These are phyloP conservation scores for Trichoderma arundinaceum DNA, from an alignment of 2,329 filamentous ascomycete genomes.

Conservation along the genomic window DNA sequence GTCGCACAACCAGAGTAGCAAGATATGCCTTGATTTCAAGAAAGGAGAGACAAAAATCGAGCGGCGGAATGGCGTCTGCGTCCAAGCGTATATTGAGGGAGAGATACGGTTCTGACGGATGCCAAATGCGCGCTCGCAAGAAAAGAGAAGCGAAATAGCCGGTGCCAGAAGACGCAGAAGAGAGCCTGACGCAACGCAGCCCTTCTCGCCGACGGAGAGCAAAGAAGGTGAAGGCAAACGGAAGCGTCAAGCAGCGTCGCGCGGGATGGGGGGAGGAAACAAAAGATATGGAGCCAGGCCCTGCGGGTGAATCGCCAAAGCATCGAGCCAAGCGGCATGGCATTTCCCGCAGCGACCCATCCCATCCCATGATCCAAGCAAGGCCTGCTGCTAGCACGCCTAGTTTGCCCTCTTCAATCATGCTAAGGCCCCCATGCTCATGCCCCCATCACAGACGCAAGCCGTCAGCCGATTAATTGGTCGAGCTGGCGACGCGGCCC, in stretches of 20 bases:
- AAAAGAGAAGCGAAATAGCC: constrained; percentile 9
- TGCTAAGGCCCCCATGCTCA: too few relatives aligned
- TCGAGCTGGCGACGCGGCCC: not conserved
- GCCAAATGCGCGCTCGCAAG: constrained; percentile 15
- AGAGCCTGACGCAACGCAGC: constrained; percentile 18
- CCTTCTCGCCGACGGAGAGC: constrained; percentile 26
- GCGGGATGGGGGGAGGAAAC: constrained; percentile 10
- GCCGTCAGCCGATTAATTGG: constrained; percentile 20
- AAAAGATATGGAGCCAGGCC: constrained; percentile 22
- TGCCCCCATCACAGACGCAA: too few relatives aligned
- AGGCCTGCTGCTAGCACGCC: too few relatives aligned
- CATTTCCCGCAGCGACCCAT: constrained; percentile 21
- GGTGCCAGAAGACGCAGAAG: constrained; percentile 5
- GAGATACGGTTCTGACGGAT: not conserved
- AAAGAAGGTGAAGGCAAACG: constrained; percentile 19
- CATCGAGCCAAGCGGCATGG: not conserved
- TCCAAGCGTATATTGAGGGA: constrained; percentile 2
- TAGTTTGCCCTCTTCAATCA: too few relatives aligned
- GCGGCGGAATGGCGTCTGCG: constrained; percentile 2
- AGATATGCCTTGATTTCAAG: constrained; percentile 15
- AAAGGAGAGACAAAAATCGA: constrained; percentile 18
- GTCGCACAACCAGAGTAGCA: constrained; percentile 5
- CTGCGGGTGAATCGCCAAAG: not conserved
- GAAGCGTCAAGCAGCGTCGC: too few relatives aligned
- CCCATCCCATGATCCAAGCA: not conserved